Conservation (phyloP, 805 yeast genomes). For the Candida morakotiae region DNA sequence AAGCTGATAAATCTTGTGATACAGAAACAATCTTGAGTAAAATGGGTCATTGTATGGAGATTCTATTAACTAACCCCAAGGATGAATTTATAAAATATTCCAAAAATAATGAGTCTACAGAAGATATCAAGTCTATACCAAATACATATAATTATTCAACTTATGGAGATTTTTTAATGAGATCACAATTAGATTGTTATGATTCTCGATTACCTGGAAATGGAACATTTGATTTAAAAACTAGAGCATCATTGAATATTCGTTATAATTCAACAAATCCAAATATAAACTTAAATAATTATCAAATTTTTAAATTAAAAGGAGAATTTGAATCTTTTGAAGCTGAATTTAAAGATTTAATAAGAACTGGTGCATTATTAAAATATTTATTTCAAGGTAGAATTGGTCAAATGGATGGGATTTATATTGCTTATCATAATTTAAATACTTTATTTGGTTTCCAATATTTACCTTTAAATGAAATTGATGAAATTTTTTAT, state of each 20-base stretch:
- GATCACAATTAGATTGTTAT: slow-evolving; percentile 88
- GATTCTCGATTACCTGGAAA: slow-evolving; percentile 78
- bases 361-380: slow-evolving; percentile 64
- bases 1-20: slow-evolving; percentile 64
- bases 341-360: slow-evolving; percentile 72
- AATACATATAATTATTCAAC: slow-evolving; percentile 67
- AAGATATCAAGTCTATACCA: slow-evolving; percentile 11
- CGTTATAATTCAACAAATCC: slow-evolving; percentile 70
- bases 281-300: slow-evolving; percentile 53
- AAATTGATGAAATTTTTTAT: slow-evolving; percentile 53
- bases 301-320: slow-evolving; percentile 55
- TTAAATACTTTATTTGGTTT: slow-evolving; percentile 79
- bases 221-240: slow-evolving; percentile 88
- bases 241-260: slow-evolving; percentile 85
- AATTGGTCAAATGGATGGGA: slow-evolving; percentile 96
- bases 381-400: slow-evolving; percentile 90
- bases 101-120: slow-evolving; percentile 14
- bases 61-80: slow-evolving; percentile 60
- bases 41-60: slow-evolving; percentile 78
- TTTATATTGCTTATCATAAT: slow-evolving; percentile 88
- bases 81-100: slow-evolving; percentile 43
- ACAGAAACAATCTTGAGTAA: slow-evolving; percentile 64
- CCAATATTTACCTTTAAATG: slow-evolving; percentile 74
- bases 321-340: slow-evolving; percentile 81
- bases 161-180: slow-evolving; percentile 65